Evolutionary conservation across 805 yeast genomes (phyloP), one percentile per base, ranked within the genome.

Genomic region (Lachancea kluyveri): DNA sequence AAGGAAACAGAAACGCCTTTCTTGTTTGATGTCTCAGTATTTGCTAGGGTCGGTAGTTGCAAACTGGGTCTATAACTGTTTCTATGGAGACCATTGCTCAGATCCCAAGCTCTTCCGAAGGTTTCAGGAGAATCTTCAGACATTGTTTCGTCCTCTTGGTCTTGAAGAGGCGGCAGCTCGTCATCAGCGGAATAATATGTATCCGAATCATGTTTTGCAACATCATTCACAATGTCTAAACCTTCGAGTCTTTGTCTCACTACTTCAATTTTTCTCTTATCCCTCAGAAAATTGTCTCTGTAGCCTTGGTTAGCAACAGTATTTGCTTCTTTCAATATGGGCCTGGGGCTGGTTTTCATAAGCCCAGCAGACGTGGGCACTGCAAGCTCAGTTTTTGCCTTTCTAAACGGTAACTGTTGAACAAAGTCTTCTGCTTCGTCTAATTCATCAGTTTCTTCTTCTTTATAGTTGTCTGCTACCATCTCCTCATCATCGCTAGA

Each of bases 21-120:
- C n/a, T n/a, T n/a, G n/a, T n/a, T n/a, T n/a, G n/a, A n/a, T n/a
- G n/a, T n/a, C n/a, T n/a, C n/a, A n/a, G n/a, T n/a, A n/a, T n/a
- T n/a, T n/a, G n/a, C n/a, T n/a, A n/a, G n/a, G n/a, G n/a, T n/a
- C n/a, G n/a, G n/a, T n/a, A n/a, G n/a, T n/a, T n/a, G n/a, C n/a
- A n/a, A n/a, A n/a, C n/a, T n/a, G n/a, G 19, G n/a, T 18, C 27
- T 21, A 30, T 24, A 24, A 30, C 26, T 16, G 21, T 26, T 21
- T 26, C 19, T n/a, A 8, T 15, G 15, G 31, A 16, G 8, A 32
- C 31, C 17, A 17, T 15, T 15, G 17, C 17, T 17, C 31, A 21
- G 9, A n/a, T 8, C 14, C 27, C 21, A 22, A 14, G 20, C n/a
- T 11, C 16, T n/a, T 10, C 22, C 21, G 11, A 28, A 12, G 15